Evolutionary conservation across 768 basidiomycete species (phyloP).

Genomic region (Lentinula aciculospora): DNA sequence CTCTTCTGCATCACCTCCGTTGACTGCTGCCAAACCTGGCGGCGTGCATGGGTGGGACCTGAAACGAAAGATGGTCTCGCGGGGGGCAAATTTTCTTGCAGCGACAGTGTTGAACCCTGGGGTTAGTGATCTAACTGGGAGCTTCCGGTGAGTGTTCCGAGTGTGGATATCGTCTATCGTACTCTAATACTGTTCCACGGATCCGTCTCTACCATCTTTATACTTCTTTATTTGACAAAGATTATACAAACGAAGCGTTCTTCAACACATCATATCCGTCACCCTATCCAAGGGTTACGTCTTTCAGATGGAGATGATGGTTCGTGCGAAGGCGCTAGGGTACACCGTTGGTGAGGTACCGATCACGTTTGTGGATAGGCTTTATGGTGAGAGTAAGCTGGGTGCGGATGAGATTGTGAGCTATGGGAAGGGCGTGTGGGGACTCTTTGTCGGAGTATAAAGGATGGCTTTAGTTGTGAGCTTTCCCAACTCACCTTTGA

Average conservation of each 20-base stretch:
- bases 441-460: conserved; percentile 67
- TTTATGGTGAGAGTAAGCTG: conserved; percentile 91
- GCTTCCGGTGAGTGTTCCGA: conserved; percentile 62
- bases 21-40: conserved; percentile 62
- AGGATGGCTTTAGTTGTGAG: neutral
- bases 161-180: neutral
- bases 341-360: conserved; percentile 89
- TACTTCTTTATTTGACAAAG: conserved; percentile 32
- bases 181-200: neutral
- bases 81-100: conserved; percentile 89
- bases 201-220: neutral
- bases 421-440: conserved; percentile 83
- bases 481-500: too few species aligned
- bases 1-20: conserved; percentile 47
- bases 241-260: conserved; percentile 69
- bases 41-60: conserved; percentile 94
- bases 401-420: conserved; percentile 84
- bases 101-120: conserved; percentile 81
- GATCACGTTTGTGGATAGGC: conserved; percentile 91
- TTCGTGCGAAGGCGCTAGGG: conserved; percentile 76
- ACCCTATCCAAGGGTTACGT: conserved; percentile 89
- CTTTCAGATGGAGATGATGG: conserved; percentile 99
- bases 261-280: conserved; percentile 78
- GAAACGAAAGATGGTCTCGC: conserved; percentile 79
- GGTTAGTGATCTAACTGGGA: conserved; percentile 87